Percentiles rank a stretch among this genome's conserved stretches.
Evolutionary conservation across 2,329 filamentous ascomycete genomes (phyloP).

Genomic region (Knufia petricola): DNA sequence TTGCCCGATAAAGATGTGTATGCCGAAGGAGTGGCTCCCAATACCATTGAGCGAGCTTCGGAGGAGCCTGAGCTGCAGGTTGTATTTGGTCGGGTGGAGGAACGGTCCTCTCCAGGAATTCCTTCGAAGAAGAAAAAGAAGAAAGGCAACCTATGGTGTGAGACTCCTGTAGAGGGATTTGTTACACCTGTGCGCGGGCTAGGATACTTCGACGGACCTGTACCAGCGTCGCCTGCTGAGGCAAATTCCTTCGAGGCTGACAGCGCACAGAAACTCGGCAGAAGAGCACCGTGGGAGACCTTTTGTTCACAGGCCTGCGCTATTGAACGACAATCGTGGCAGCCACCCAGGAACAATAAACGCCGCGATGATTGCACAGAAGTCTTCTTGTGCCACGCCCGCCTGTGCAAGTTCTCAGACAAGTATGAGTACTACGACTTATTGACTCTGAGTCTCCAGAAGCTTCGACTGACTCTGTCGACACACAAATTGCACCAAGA

Average conservation of each 20-base stretch:
- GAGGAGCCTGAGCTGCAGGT: too few species aligned
- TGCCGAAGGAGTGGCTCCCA: neutral
- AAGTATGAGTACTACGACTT: constrained; percentile 31
- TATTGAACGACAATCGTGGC: constrained; percentile 5
- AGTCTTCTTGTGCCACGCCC: constrained; percentile 34
- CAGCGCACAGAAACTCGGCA: neutral
- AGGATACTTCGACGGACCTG: too few species aligned
- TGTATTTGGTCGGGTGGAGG: too few species aligned
- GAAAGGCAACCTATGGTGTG: too few species aligned
- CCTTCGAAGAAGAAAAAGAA: too few species aligned
- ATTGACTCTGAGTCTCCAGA: constrained; percentile 25
- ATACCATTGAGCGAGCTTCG: neutral
- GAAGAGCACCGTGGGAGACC: neutral
- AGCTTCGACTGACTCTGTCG: constrained; percentile 28
- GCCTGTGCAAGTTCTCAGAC: constrained; percentile 34
- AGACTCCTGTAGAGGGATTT: too few species aligned
- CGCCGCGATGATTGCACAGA: constrained; percentile 24
- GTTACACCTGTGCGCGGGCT: too few species aligned
- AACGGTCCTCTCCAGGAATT: too few species aligned
- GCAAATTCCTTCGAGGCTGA: neutral
- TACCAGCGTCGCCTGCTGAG: neutral
- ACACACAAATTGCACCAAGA: constrained; percentile 25
- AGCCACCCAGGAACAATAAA: constrained; percentile 12
- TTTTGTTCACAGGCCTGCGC: neutral
- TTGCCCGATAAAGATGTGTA: neutral